Evolutionary conservation across 2,329 filamentous ascomycete species (phyloP), one percentile per base, ranked within the genome.

Genomic region (Graphium sp.): DNA sequence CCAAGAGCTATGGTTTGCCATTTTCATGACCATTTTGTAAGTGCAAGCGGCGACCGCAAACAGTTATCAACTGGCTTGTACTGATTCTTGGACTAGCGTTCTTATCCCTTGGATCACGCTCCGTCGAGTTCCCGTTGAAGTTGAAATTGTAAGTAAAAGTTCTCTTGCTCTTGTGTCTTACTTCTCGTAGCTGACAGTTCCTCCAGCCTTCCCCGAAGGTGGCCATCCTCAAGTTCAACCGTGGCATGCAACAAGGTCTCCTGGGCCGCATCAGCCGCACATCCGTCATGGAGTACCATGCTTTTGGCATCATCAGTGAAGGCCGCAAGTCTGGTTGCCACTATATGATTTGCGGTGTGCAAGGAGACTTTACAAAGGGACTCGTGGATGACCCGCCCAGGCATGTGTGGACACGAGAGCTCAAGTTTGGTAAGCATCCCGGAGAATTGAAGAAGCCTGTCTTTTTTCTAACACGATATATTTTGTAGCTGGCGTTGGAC

Each of bases 281-380:
- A 4, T 54, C 50, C 5, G 43, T 55, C 29, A 55, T 55, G 52
- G 52, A 55, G 35, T 55, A 55, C 37, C 52, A 55, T 27, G 51
- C 50, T 7, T 55, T 55, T 31, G 52, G 52, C 7, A 53, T 53
- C 34, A 53, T 55, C 36, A 53, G 49, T 38, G 50, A 53, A 37
- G 49, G 50, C 14, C 43, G 41, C 6, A 46, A 49, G 20, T 45
- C 50, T 10, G 24, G 23, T 2, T 44, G 37, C 35, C 51, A 55
- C 37, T 55, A 55, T 38, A 52, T 55, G 49, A 53, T 55, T 22
- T 55, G 52, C 34, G 52, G 52, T 30, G 50, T 55, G 9, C 52
- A 55, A 36, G 52, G 52, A 15, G 52, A 55, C 35, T 55, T 55
- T 35, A 55, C 52, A 2, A 47, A 44, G 32, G 44, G 39, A 7